Base-by-base conservation (phyloP, 371 early-diverging fungal species). In the Coemansia sp. region DNA sequence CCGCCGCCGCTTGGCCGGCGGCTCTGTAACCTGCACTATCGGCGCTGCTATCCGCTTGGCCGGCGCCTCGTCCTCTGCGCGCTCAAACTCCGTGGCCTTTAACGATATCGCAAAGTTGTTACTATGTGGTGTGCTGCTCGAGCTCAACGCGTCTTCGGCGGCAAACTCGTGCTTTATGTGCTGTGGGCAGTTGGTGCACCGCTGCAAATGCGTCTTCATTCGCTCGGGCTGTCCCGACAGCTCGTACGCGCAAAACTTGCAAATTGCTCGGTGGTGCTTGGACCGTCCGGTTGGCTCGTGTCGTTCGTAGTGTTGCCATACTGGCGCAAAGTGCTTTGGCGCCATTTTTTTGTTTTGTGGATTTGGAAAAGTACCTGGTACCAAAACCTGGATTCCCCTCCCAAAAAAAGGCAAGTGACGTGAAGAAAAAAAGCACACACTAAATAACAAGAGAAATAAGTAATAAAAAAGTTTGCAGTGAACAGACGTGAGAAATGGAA, bases 281-380 rank as follows among this genome's bases (percentile, higher is more conserved):
- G 78, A 78, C 61, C 72, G 71, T 30, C 78, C 78, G 6, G 77
- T 77, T 10, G 78, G 78, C 41, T 77, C 78, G 11, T 78, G 72
- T 47, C 78, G 72, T 62, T 78, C 78, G 60, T 69, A 78, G 70
- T 78, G 69, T 41, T 78, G 68, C 78, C 78, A 78, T 8, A 78
- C 78, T 5, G 75, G 72, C 20, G 78, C 78, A 78, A 78, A 78
- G 77, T 78, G 78, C 51, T 78, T 78, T 36, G 78, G 78, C 35
- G 78, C 78, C 78, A 78, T 77, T n/a, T 12, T 59, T 12, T 16
- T 30, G 20, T 10, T 45, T 26, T 26, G 26, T 26, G 26, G 26
- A 26, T 26, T 26, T 26, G 26, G 26, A 26, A 26, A 26, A 26
- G 26, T 26, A 26, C 26, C 26, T 47, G 47, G 47, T 35, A 30